phyloP scores from a whole-genome alignment of 805 yeast species.

The Starmerella scarabaei region DNA sequence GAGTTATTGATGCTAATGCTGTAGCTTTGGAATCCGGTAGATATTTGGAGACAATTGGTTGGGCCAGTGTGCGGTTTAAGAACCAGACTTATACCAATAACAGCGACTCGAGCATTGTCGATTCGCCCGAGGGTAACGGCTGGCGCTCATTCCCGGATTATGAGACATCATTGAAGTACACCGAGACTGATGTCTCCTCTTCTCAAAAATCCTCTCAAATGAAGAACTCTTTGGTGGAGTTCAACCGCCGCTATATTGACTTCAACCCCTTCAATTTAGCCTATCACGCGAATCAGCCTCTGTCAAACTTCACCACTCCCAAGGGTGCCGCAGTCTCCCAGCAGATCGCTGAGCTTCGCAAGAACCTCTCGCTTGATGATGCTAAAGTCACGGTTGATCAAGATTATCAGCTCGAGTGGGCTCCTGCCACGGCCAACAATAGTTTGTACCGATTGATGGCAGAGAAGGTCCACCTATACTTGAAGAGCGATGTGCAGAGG shows the following conservation, averaged over 20 bases:
- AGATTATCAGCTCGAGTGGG: conserved; percentile 53
- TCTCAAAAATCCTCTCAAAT: too few relatives aligned
- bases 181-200: too few relatives aligned
- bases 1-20: conserved; percentile 48
- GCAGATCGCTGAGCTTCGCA: conserved; percentile 35
- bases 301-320: conserved; percentile 37
- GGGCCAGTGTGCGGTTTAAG: conserved; percentile 42
- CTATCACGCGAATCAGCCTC: conserved; percentile 38
- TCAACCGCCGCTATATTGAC: conserved; percentile 64
- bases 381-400: conserved; percentile 51
- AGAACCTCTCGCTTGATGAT: conserved; percentile 40
- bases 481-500: conserved; percentile 20
- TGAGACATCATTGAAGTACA: too few relatives aligned
- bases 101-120: conserved; percentile 10
- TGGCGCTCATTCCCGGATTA: too few relatives aligned
- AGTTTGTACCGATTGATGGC: conserved; percentile 51
- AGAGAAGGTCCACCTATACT: conserved; percentile 38
- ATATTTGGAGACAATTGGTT: conserved; percentile 88
- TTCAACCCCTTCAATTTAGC: conserved; percentile 61
- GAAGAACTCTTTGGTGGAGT: too few relatives aligned
- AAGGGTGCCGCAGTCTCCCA: conserved; percentile 40
- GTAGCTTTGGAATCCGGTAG: conserved; percentile 87
- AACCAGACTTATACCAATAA: neutral
- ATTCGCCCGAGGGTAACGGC: conserved; percentile 8
- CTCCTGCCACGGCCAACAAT: conserved; percentile 45